Percentiles rank a stretch among this genome's conserved stretches.
These are phyloP conservation scores for Fusarium nematophilum DNA, from an alignment of 2,329 filamentous ascomycete genomes.

Conservation along the genomic window DNA sequence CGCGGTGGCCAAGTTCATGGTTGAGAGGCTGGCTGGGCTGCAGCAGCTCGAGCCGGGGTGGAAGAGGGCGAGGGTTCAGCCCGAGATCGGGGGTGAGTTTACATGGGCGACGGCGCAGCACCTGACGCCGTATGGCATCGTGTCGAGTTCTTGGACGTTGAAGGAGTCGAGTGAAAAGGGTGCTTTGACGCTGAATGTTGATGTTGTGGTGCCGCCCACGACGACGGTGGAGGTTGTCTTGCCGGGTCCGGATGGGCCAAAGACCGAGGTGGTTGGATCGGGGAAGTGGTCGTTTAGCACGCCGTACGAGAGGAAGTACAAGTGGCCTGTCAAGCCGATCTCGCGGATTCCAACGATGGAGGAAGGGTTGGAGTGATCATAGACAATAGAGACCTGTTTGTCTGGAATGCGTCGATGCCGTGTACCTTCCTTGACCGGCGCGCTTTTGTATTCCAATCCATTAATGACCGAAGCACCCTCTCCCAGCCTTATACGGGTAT, in stretches of 20 bases:
- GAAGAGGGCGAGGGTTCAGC: conserved; percentile 35
- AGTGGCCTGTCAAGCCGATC: conserved; percentile 25
- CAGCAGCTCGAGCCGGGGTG: conserved; percentile 38
- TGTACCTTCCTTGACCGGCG: no score
- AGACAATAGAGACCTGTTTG: no score
- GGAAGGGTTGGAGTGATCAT: no score
- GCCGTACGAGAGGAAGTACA: not conserved
- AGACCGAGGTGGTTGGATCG: conserved; percentile 28
- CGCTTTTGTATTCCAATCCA: no score
- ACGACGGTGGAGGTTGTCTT: conserved; percentile 39
- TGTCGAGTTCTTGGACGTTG: conserved; percentile 35
- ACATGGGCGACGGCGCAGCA: conserved; percentile 33
- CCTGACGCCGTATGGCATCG: conserved; percentile 37
- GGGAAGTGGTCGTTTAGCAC: conserved; percentile 32
- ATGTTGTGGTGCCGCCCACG: conserved; percentile 28
- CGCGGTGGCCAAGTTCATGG: conserved; percentile 53
- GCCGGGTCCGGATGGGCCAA: conserved; percentile 8
- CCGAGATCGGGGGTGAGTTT: conserved; percentile 34
- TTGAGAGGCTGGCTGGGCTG: conserved; percentile 42
- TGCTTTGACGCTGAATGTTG: conserved; percentile 11
- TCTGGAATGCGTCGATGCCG: no score
- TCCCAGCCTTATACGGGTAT: no score
- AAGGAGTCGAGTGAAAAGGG: not conserved
- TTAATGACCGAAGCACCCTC: no score
- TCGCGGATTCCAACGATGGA: no score